Base-by-base conservation (phyloP, 2,329 filamentous ascomycete genomes). In the Fusarium nanum region DNA sequence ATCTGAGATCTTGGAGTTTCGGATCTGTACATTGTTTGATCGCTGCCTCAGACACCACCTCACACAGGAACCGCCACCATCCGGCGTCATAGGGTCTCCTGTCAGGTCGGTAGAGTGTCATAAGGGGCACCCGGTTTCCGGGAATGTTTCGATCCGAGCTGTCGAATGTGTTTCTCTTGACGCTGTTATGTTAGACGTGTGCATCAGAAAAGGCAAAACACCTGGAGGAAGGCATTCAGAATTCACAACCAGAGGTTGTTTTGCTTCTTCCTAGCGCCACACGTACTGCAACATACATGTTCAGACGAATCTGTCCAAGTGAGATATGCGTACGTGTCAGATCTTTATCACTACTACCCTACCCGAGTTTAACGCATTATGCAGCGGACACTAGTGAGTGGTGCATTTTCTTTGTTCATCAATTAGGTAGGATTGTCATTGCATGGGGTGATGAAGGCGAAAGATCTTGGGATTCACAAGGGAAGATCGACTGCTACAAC, bases 1-100 rank as follows among this genome's bases (percentile, higher is more conserved):
- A 65, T 67, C 60, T 54, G 41, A 61, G 63, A 73, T 71, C 59
- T 67, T 57, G 37, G 60, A 56, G 69, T 73, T 72, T 68, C 62
- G 64, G 50, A 63, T 67, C 49, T 56, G 41, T 44, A 41, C 59
- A 23, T 44, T 60, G 72, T 74, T 74, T 74, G 72, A 74, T 64
- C 69, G 72, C 49, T 73, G 72, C 72, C 56, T 74, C 72, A 71
- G 57, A 68, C 27, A 61, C 62, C 47, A 63, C 42, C 70, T 73
- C 70, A 68, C 62, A 68, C 72, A 67, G 72, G 72, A 70, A 64
- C 67, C 34, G 56, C 55, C 48, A 58, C 53, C 48, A 68, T 67
- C 72, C 70, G 72, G 72, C 62, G 56, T 74, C 72, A 71, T 50
- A 47, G 53, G 44, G 47, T 66, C 67, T 63, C 71, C 61, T 72